Evolutionary conservation across 2,329 filamentous ascomycete genomes (phyloP).

Genomic region (Onygenales sp.): DNA sequence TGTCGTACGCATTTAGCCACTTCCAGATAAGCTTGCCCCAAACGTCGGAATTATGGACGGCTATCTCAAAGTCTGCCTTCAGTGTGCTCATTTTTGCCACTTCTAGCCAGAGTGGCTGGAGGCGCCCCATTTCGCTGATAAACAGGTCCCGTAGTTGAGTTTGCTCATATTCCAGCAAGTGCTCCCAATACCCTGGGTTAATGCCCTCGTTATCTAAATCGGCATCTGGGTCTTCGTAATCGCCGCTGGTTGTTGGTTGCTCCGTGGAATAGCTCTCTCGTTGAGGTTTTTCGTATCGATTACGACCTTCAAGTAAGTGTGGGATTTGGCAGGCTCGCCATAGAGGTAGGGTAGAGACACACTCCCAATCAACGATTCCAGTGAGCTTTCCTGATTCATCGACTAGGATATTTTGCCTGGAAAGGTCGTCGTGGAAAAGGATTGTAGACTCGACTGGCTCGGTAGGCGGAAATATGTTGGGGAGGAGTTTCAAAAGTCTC

Average conservation of each 20-base stretch:
- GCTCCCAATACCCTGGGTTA: slow-evolving; percentile 4
- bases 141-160: slow-evolving; percentile 7
- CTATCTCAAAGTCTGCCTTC: slow-evolving; percentile 4
- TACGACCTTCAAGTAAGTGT: slow-evolving; percentile 20
- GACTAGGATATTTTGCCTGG: slow-evolving; percentile 32
- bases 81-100: neutral
- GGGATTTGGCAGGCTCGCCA: slow-evolving; percentile 29
- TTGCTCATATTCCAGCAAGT: slow-evolving; percentile 7
- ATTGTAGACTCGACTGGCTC: slow-evolving; percentile 20
- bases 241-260: neutral
- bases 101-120: slow-evolving; percentile 6
- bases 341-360: slow-evolving; percentile 30
- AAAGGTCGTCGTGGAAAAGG: slow-evolving; percentile 31
- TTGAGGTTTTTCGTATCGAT: neutral
- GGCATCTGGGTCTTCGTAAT: neutral
- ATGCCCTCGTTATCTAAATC: slow-evolving; percentile 3
- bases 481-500: slow-evolving; percentile 22
- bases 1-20: neutral
- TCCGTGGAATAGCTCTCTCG: neutral
- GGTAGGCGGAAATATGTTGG: slow-evolving; percentile 16
- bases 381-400: slow-evolving; percentile 27
- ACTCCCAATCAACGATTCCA: slow-evolving; percentile 37
- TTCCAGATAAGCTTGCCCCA: neutral
- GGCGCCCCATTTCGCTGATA: slow-evolving; percentile 2
- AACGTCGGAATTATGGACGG: slow-evolving; percentile 3